A percentile compares a stretch with the other conserved stretches of the same genome.
Evolutionary conservation across 1,284 basidiomycete genomes (phyloP).

Genomic region (Cutaneotrichosporon dermatis): DNA sequence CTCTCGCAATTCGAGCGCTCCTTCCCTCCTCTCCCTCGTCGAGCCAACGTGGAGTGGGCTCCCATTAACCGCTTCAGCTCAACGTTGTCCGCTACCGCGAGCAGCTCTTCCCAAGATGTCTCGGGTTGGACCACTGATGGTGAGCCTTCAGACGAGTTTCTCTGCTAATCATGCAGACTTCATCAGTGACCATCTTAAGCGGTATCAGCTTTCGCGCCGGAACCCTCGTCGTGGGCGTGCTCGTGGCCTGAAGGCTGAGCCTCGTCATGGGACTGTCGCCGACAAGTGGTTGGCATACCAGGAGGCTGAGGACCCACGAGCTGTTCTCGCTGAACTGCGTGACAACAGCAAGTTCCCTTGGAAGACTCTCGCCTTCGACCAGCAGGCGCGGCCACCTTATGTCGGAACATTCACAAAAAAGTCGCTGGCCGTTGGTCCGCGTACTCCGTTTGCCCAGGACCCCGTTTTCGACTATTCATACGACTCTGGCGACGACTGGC

Average conservation of each 20-base stretch:
- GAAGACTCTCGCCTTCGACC: slow-evolving; percentile 46
- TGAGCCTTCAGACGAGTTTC: background rate
- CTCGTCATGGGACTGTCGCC: slow-evolving; percentile 31
- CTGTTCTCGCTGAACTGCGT: slow-evolving; percentile 34
- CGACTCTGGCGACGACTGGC: slow-evolving; percentile 49
- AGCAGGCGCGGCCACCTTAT: slow-evolving; percentile 46
- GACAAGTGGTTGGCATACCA: slow-evolving; percentile 38
- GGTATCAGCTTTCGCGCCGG: slow-evolving; percentile 8
- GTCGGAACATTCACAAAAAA: slow-evolving; percentile 45
- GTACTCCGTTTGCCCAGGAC: slow-evolving; percentile 47
- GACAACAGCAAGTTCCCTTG: slow-evolving; percentile 40
- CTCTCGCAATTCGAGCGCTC: slow-evolving; percentile 25
- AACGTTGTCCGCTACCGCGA: background rate
- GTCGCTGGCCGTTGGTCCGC: slow-evolving; percentile 44
- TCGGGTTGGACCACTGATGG: slow-evolving; percentile 6
- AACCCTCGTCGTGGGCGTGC: slow-evolving; percentile 15
- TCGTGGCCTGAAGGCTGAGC: slow-evolving; percentile 36
- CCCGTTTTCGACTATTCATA: slow-evolving; percentile 47
- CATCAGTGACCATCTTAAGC: slow-evolving; percentile 27
- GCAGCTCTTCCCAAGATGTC: background rate
- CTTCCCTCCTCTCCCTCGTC: slow-evolving; percentile 28
- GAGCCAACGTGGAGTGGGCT: slow-evolving; percentile 33
- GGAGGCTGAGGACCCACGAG: slow-evolving; percentile 43
- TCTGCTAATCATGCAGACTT: slow-evolving; percentile 24
- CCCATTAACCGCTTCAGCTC: slow-evolving; percentile 24